phyloP scores from a whole-genome alignment of 1,139 yeast genomes.

The Kodamaea arcana region DNA sequence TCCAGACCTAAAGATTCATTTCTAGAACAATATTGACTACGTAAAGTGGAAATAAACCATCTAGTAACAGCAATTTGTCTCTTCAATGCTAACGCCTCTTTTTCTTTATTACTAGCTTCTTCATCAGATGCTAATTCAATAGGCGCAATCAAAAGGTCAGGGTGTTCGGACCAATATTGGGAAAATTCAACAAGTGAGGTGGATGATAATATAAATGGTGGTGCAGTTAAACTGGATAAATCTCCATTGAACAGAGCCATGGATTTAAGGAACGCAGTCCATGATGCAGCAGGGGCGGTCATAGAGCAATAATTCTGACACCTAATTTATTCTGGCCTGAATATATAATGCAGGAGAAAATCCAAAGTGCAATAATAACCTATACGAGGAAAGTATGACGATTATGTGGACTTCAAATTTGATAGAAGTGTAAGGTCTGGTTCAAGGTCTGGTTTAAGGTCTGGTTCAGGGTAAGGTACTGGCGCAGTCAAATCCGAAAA shows the following conservation, averaged over 20 bases:
- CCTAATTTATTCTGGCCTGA: too few species aligned
- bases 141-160: conserved; percentile 76
- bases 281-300: conserved; percentile 45
- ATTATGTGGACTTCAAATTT: too few species aligned
- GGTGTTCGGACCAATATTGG: conserved; percentile 91
- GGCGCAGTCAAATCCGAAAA: too few species aligned
- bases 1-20: conserved; percentile 88
- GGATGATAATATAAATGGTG: conserved; percentile 94
- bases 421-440: too few species aligned
- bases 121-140: conserved; percentile 34
- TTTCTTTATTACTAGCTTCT: conserved; percentile 26
- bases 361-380: background rate
- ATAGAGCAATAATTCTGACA: conserved; percentile 8
- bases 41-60: conserved; percentile 89
- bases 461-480: too few species aligned
- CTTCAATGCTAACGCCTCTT: conserved; percentile 47
- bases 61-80: conserved; percentile 78
- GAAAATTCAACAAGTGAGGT: conserved; percentile 87
- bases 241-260: conserved; percentile 94
- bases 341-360: too few species aligned
- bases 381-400: too few species aligned
- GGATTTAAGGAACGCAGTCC: conserved; percentile 88
- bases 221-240: conserved; percentile 89
- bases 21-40: conserved; percentile 91
- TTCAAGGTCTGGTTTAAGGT: too few species aligned